These are phyloP conservation scores for Macrocybe sp. DNA, from an alignment of 1,284 basidiomycete genomes.

Conservation along the genomic window DNA sequence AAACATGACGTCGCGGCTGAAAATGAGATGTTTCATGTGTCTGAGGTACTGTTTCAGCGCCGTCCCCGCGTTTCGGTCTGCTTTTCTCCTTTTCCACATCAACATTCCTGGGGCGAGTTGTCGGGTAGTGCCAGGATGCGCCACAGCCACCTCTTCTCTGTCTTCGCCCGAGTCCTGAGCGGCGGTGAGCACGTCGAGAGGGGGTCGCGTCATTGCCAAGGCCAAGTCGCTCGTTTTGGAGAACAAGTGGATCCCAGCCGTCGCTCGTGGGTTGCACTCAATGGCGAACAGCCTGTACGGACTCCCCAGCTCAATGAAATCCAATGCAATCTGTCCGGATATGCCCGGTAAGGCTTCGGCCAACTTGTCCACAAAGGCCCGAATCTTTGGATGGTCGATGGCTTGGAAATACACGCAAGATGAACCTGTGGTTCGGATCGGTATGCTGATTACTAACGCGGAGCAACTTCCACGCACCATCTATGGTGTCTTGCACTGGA, in stretches of 20 bases:
- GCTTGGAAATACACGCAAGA: conserved; percentile 17
- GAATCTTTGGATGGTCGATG: conserved; percentile 10
- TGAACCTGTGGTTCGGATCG: conserved; percentile 4
- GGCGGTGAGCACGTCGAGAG: not conserved
- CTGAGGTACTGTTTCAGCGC: conserved; percentile 10
- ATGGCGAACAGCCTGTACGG: conserved; percentile 11
- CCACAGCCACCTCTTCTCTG: not conserved
- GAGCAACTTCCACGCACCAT: conserved; percentile 6
- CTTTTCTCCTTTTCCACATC: conserved; percentile 13
- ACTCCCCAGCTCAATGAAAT: conserved; percentile 11
- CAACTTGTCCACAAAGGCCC: conserved; percentile 9
- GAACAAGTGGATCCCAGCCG: conserved; percentile 4
- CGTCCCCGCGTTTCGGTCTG: conserved; percentile 1
- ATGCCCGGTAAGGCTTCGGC: conserved; percentile 7
- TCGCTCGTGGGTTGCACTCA: conserved; percentile 13
- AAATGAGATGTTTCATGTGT: conserved; percentile 13
- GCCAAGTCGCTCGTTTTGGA: conserved; percentile 10
- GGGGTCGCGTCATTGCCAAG: not conserved
- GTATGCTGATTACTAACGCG: not conserved
- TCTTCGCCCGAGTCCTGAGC: too few relatives aligned
- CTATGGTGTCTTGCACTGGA: conserved; percentile 17
- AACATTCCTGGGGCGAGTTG: conserved; percentile 17
- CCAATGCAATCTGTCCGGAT: conserved; percentile 15
- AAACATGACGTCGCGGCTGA: conserved; percentile 13
- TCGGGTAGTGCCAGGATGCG: conserved; percentile 7